phyloP scores from a whole-genome alignment of 2,329 filamentous ascomycete genomes.

The Colletotrichum gigasporum region DNA sequence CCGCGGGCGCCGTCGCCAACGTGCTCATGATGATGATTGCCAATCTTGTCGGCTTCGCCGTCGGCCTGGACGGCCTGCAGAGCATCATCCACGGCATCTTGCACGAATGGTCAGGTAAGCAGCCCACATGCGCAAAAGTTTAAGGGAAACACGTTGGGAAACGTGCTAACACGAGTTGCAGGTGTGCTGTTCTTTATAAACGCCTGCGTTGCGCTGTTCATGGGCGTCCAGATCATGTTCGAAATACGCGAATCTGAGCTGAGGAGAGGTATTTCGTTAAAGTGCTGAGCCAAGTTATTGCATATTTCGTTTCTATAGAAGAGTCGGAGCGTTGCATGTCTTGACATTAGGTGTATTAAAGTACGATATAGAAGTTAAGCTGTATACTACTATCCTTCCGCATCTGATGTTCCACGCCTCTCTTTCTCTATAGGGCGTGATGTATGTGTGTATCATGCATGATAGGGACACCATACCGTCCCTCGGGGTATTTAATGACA shows the following conservation, averaged over 20 bases:
- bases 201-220: slow-evolving; percentile 80
- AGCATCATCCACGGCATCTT: slow-evolving; percentile 80
- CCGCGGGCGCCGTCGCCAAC: slow-evolving; percentile 82
- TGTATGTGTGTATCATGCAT: background rate
- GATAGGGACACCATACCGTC: background rate
- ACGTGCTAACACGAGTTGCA: slow-evolving; percentile 34
- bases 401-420: background rate
- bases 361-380: background rate
- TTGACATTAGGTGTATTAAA: slow-evolving; percentile 1
- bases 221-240: slow-evolving; percentile 94
- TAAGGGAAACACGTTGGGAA: too few species aligned
- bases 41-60: slow-evolving; percentile 93
- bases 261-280: slow-evolving; percentile 82
- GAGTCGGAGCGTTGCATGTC: background rate
- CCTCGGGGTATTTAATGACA: slow-evolving; percentile 16
- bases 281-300: slow-evolving; percentile 69
- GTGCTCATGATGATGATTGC: slow-evolving; percentile 95
- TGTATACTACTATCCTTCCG: background rate
- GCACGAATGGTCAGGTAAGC: slow-evolving; percentile 73
- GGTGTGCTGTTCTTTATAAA: slow-evolving; percentile 78
- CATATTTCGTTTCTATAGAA: background rate
- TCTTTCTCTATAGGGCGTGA: background rate
- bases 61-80: slow-evolving; percentile 88
- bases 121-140: background rate
- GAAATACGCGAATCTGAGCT: slow-evolving; percentile 88